Evolutionary conservation across 257 asterid genomes (phyloP).

Genomic region (Petrea volubilis): DNA sequence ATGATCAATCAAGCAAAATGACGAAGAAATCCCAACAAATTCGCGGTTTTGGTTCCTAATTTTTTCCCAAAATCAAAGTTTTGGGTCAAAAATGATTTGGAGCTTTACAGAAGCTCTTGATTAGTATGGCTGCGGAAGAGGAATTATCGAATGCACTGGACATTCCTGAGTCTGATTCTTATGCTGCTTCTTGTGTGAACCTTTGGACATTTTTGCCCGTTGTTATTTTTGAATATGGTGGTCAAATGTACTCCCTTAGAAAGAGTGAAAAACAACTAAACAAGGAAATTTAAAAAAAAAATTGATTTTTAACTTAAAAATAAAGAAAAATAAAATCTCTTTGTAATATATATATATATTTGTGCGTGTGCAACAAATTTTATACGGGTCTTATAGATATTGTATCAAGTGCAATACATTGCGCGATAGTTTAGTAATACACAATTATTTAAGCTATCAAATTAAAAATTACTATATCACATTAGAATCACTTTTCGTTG

Average conservation of each 20-base stretch:
- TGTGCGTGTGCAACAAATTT: too few species aligned
- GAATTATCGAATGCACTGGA: slow-evolving; percentile 11
- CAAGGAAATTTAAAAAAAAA: neutral
- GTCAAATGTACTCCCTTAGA: neutral
- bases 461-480: too few species aligned
- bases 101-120: slow-evolving; percentile 5
- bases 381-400: too few species aligned
- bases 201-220: neutral
- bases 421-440: too few species aligned
- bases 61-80: neutral
- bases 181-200: slow-evolving; percentile 23
- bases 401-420: too few species aligned
- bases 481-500: too few species aligned
- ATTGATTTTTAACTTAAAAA: too few species aligned
- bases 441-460: too few species aligned
- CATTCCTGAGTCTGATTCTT: neutral
- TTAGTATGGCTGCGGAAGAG: slow-evolving; percentile 8
- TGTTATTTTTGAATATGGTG: neutral
- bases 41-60: neutral
- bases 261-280: neutral
- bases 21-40: slow-evolving; percentile 18
- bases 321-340: too few species aligned
- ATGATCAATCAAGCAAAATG: slow-evolving; percentile 12
- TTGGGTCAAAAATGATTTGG: slow-evolving; percentile 22
- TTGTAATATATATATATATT: too few species aligned